Base-by-base conservation (phyloP, 345 rosid species). In the Eucalyptus marginata region DNA sequence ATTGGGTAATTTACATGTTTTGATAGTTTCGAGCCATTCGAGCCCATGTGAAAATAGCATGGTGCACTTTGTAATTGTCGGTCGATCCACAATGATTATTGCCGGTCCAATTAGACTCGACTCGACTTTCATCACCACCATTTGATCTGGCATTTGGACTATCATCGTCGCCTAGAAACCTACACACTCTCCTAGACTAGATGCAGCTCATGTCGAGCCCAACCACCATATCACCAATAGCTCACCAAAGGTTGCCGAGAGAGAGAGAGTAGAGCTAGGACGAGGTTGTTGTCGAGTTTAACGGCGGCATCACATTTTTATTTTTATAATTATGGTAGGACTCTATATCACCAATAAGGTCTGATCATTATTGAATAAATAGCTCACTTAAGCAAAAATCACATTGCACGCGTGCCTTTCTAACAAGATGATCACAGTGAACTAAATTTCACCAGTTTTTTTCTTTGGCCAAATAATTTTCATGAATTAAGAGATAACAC, bases 61-160 rank as follows among this genome's bases (percentile, higher is more conserved):
- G 7, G 46, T 8, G 13, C 40, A 14, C 44, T 68, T 3, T 33
- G 2, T 2, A n/a, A 0, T 64, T 7, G 76, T 15, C 20, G 0
- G 1, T 64, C 3, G 18, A n/a, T 25, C 14, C 4, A 62, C 4
- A 3, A 62, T 62, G 31, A 12, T 29, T 12, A 62, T 62, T 29
- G 4, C 25, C 2, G 1, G 25, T 52, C 24, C 58, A 18, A 18
- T 52, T 27, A 13, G 31, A 14, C 40, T 15, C 2, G 31, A 14
- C 40, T 15, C 2, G 11, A n/a, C 36, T 27, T 62, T 62, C 7
- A 62, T 29, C 8, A 29, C 4, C 33, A 62, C 33, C 0, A n/a
- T 33, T 64, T 0, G 2, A 7, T n/a, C 4, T n/a, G 40, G 22
- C 68, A 29, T 2, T 0, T 0, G 16, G 0, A 12, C 17, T 7